A percentile compares a stretch with the other conserved stretches of the same genome.
Evolutionary conservation across 2,329 filamentous ascomycete species (phyloP).

Genomic region (Clonostachys rhizophaga): DNA sequence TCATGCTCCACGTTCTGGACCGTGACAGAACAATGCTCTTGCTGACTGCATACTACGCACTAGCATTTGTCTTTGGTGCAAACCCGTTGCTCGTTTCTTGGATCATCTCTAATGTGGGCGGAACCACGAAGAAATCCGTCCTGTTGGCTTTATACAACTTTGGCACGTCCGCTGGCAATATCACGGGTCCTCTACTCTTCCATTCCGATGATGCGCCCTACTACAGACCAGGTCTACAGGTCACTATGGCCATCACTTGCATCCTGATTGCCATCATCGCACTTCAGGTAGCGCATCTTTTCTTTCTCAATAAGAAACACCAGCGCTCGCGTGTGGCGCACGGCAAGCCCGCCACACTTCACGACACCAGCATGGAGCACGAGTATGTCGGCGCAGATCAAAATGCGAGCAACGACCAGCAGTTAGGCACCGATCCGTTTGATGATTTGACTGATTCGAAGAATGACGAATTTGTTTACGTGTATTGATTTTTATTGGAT

Average conservation of each 20-base stretch:
- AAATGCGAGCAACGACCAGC: conserved; percentile 7
- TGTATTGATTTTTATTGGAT: conserved; percentile 33
- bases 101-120: conserved; percentile 66
- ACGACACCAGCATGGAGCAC: conserved; percentile 56
- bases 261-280: conserved; percentile 46
- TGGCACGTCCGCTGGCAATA: conserved; percentile 58
- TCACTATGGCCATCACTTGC: conserved; percentile 49
- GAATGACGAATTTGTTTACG: conserved; percentile 66
- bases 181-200: conserved; percentile 63
- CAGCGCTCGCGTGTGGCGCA: conserved; percentile 47
- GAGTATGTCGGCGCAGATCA: conserved; percentile 27
- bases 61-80: conserved; percentile 61
- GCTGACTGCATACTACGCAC: conserved; percentile 59
- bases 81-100: conserved; percentile 64
- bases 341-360: conserved; percentile 55
- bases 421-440: conserved; percentile 44
- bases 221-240: conserved; percentile 53
- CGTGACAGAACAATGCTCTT: conserved; percentile 33
- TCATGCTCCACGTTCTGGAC: conserved; percentile 49
- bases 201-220: conserved; percentile 48
- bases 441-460: conserved; percentile 59
- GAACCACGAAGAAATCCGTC: conserved; percentile 62
- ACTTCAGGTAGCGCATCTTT: conserved; percentile 49
- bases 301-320: conserved; percentile 53
- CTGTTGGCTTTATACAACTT: conserved; percentile 62